A percentile compares a stretch with the other conserved stretches of the same genome.
Evolutionary conservation across 192 early-diverging fungal genomes (phyloP).

Genomic region (Coemansia sp.): DNA sequence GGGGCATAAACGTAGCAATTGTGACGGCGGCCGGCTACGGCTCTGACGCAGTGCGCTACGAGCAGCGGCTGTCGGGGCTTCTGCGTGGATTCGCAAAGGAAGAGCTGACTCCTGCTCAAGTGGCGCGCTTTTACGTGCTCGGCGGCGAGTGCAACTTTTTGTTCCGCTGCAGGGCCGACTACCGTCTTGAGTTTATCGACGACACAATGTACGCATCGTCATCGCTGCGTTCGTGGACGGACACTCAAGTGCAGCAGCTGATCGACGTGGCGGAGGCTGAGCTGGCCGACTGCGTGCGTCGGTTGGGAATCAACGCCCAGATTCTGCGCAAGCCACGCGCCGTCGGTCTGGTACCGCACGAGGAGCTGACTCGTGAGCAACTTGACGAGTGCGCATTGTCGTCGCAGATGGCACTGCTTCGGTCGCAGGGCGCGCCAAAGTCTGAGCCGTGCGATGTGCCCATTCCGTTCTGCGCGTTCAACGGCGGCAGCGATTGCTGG

Average conservation of each 20-base stretch:
- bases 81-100: slow-evolving; percentile 61
- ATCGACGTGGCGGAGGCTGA: slow-evolving; percentile 76
- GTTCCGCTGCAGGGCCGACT: slow-evolving; percentile 65
- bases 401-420: slow-evolving; percentile 63
- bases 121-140: slow-evolving; percentile 75
- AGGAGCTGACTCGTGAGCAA: slow-evolving; percentile 72
- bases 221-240: slow-evolving; percentile 54
- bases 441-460: slow-evolving; percentile 55
- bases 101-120: slow-evolving; percentile 49
- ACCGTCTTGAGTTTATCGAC: slow-evolving; percentile 66
- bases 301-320: slow-evolving; percentile 66
- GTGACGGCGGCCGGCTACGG: slow-evolving; percentile 92
- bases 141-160: slow-evolving; percentile 92
- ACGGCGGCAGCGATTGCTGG: slow-evolving; percentile 89
- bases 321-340: slow-evolving; percentile 79
- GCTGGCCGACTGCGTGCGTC: slow-evolving; percentile 58
- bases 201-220: slow-evolving; percentile 36
- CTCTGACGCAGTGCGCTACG: slow-evolving; percentile 68
- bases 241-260: slow-evolving; percentile 57
- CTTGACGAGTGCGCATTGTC: slow-evolving; percentile 85
- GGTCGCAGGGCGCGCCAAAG: slow-evolving; percentile 57
- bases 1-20: slow-evolving; percentile 72
- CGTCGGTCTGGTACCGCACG: slow-evolving; percentile 66
- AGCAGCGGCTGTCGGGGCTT: slow-evolving; percentile 73
- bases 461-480: slow-evolving; percentile 91